Evolutionary conservation across 805 yeast genomes (phyloP).

Genomic region (Yamadazyma kitorensis): DNA sequence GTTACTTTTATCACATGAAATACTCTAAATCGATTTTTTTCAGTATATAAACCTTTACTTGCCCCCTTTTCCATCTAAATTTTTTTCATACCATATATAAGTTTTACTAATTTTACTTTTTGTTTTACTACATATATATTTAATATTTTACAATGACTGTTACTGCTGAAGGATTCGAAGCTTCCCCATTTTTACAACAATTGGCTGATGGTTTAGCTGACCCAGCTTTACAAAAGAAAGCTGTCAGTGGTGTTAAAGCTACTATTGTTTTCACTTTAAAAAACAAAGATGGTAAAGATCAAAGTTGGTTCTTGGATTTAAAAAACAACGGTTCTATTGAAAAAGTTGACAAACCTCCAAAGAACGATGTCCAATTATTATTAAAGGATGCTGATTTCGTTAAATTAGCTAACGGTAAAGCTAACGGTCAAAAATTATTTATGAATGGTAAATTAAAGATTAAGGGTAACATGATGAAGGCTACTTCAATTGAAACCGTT

Average conservation of each 20-base stretch:
- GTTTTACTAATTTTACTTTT: too few relatives aligned
- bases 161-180: constrained; percentile 40
- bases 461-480: constrained; percentile 90
- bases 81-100: too few relatives aligned
- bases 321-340: constrained; percentile 52
- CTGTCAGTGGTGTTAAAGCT: constrained; percentile 52
- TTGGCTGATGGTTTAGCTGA: constrained; percentile 39
- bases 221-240: constrained; percentile 32
- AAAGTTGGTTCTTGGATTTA: constrained; percentile 67
- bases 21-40: too few relatives aligned
- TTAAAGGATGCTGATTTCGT: constrained; percentile 68
- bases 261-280: constrained; percentile 64
- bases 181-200: constrained; percentile 40
- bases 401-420: constrained; percentile 71
- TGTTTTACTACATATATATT: too few relatives aligned
- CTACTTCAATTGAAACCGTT: constrained; percentile 68
- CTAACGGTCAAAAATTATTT: constrained; percentile 81
- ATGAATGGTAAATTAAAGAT: constrained; percentile 83
- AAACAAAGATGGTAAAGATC: constrained; percentile 56
- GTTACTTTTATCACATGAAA: too few relatives aligned
- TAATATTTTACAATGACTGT: constrained; percentile 20
- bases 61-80: too few relatives aligned
- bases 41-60: too few relatives aligned
- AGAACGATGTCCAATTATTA: constrained; percentile 61
- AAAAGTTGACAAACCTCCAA: constrained; percentile 45